Base-by-base conservation (phyloP, 192 early-diverging fungal species). In the Cetraspora pellucida region DNA sequence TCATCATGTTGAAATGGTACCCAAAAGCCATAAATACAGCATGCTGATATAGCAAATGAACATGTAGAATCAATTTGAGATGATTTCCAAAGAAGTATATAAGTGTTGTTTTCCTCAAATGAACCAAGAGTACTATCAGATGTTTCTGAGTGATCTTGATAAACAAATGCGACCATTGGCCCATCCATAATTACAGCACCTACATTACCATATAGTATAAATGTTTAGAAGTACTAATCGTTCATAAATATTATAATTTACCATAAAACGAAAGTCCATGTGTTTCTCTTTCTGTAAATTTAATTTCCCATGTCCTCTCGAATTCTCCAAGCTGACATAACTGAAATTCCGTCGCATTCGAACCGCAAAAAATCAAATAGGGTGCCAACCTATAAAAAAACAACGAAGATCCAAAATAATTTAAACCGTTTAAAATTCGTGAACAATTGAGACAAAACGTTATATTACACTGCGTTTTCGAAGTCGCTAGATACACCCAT, bases 121-220 rank as follows among this genome's bases (percentile, higher is more conserved):
- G 25, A 9, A n/a, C 17, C 5, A 16, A 55, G n/a, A 21, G 16
- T 5, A 10, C 31, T 30, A 37, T 65, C 63, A 10, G 63, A 65
- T 3, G 27, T 0, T 10, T 52, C 19, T 3, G 23, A 25, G 30
- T 14, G 17, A 44, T 65, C 31, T 44, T 65, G 14, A 65, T 44
- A 65, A n/a, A 65, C 2, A 19, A 65, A 43, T 21, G 63, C 63
- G 11, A 65, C 31, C 27, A 65, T 37, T 4, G 63, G 63, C 1
- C 63, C 63, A n/a, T 65, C 63, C 63, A 65, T 65, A 19, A 65
- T 65, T 43, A 65, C 31, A 65, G 10, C 63, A 65, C 63, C 63
- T 65, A 65, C 9, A 19, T 0, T 16, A 1, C 2, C 0, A 21
- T 65, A 37, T 37, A 37, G 11, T 23, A 16, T 7, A 21, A 21